Percentiles rank a stretch among this genome's conserved stretches.
These are phyloP conservation scores for Elaeis oleifera DNA, from an alignment of 202 grass and related monocot genomes.

Conservation along the genomic window DNA sequence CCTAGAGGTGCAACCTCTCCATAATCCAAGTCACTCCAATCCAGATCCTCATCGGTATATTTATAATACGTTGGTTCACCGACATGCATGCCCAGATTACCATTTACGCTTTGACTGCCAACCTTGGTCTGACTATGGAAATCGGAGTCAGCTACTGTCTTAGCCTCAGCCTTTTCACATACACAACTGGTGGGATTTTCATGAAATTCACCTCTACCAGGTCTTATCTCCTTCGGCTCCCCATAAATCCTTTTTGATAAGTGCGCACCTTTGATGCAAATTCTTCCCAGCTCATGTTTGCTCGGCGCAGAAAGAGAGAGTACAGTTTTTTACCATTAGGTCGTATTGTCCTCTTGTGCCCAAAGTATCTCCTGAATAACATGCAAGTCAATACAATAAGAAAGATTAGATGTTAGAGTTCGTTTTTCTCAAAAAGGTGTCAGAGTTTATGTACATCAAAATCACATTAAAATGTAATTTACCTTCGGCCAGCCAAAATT, in stretches of 20 bases:
- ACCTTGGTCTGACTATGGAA: background rate
- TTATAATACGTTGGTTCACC: background rate
- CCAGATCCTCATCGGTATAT: background rate
- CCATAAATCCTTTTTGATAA: constrained; percentile 21
- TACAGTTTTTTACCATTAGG: constrained; percentile 15
- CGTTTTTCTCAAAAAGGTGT: background rate
- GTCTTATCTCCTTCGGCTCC: constrained; percentile 22
- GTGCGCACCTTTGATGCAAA: constrained; percentile 11
- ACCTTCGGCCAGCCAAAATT: constrained; percentile 16
- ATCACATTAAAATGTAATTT: background rate
- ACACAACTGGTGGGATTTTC: constrained; percentile 18
- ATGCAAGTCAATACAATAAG: background rate
- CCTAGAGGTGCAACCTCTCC: constrained; percentile 9
- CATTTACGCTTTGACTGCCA: background rate
- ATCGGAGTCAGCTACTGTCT: background rate
- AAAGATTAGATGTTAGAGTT: too few species aligned
- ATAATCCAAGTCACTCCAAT: constrained; percentile 11
- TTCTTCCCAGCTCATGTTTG: constrained; percentile 19
- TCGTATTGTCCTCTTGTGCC: constrained; percentile 15
- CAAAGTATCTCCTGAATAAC: constrained; percentile 21
- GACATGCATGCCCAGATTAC: background rate
- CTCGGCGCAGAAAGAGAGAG: constrained; percentile 11
- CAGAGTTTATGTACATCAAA: background rate
- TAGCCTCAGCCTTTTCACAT: constrained; percentile 4
- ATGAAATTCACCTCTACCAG: constrained; percentile 25